A percentile compares a stretch with the other conserved stretches of the same genome.
These are phyloP conservation scores for Erysimum cheiri DNA, from an alignment of 441 rosid species.

Conservation along the genomic window DNA sequence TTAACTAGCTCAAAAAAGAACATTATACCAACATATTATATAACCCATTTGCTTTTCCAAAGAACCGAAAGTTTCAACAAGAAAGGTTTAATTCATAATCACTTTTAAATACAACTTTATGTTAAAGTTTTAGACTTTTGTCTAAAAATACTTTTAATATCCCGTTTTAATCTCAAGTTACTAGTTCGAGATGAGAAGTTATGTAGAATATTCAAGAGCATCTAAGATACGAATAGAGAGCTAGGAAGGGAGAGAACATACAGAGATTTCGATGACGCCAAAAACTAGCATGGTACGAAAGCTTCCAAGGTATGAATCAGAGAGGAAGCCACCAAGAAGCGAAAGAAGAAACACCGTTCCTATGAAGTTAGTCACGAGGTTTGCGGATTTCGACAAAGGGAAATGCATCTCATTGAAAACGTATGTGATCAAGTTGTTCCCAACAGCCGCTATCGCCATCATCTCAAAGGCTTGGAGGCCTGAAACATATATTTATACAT, in stretches of 20 bases:
- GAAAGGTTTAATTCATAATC: constrained; percentile 19
- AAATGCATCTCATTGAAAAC: constrained; percentile 76
- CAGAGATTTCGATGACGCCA: constrained; percentile 66
- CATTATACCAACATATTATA: background rate
- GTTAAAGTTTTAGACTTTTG: constrained; percentile 33
- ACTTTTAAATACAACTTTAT: constrained; percentile 28
- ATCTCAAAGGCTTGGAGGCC: constrained; percentile 76
- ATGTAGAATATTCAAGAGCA: constrained; percentile 38
- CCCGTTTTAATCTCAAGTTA: constrained; percentile 28
- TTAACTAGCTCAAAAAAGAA: background rate
- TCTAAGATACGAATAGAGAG: constrained; percentile 24
- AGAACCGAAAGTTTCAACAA: constrained; percentile 40
- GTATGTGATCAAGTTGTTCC: constrained; percentile 77
- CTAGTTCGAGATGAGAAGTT: constrained; percentile 22
- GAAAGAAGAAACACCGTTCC: constrained; percentile 76
- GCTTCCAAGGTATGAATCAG: constrained; percentile 78
- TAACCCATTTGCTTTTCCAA: constrained; percentile 38
- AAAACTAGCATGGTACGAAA: constrained; percentile 67
- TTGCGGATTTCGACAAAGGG: constrained; percentile 66
- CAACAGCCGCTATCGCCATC: constrained; percentile 79
- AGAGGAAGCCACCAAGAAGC: constrained; percentile 75
- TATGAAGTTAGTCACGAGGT: constrained; percentile 71
- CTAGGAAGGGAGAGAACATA: constrained; percentile 35
- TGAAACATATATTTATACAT: constrained; percentile 19
- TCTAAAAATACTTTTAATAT: background rate